Conservation (phyloP, 148 eudicot species). For the Tetragonia tetragonoides region DNA sequence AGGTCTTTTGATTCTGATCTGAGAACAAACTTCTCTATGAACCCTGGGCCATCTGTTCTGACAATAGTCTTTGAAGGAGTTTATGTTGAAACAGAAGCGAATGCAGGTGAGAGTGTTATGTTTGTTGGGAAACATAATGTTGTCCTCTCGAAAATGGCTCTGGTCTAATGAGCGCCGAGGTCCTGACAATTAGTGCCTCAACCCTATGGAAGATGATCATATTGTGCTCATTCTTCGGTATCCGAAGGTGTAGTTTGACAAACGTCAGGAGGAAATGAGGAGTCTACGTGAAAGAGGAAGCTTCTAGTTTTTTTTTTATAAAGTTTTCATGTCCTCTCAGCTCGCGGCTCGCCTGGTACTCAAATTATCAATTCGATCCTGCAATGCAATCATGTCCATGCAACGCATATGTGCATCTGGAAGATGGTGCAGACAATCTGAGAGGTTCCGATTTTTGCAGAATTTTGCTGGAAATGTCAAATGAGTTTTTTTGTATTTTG, state of each 20-base stretch:
- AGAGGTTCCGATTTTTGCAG: conserved; percentile 24
- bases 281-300: conserved; percentile 14
- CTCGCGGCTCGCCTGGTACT: conserved; percentile 21
- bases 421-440: conserved; percentile 20
- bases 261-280: conserved; percentile 26
- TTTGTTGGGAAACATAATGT: conserved; percentile 13
- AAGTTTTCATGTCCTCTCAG: conserved; percentile 23
- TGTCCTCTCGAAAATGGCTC: conserved; percentile 1
- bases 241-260: conserved; percentile 18
- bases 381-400: conserved; percentile 15
- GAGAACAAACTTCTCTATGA: conserved; percentile 12
- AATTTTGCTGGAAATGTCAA: conserved; percentile 11
- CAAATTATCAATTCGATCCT: conserved; percentile 20
- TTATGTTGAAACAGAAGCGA: conserved; percentile 9
- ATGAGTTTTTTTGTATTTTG: conserved; percentile 14
- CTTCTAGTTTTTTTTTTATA: conserved; percentile 20
- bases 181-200: conserved; percentile 7
- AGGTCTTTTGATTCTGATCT: conserved; percentile 3
- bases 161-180: not conserved
- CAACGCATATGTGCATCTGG: conserved; percentile 11
- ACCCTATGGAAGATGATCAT: conserved; percentile 18
- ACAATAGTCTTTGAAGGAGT: conserved; percentile 23
- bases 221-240: conserved; percentile 29
- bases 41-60: conserved; percentile 6
- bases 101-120: conserved; percentile 20